Conservation (phyloP, 1,284 basidiomycete genomes). For the Gymnopus androsaceus region DNA sequence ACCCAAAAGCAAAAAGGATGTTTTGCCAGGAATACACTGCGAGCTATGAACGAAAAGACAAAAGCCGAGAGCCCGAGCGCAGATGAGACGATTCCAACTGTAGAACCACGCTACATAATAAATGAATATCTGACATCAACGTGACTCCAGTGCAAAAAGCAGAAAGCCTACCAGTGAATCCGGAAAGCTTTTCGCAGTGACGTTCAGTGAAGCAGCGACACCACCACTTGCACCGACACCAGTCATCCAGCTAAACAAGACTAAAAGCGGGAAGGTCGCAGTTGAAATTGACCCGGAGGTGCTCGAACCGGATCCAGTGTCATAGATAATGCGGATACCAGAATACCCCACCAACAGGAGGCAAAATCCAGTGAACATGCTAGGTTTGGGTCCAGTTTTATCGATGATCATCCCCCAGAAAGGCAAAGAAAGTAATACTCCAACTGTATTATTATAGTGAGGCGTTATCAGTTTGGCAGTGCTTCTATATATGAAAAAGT, state of each 20-base stretch:
- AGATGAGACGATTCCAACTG: slow-evolving; percentile 73
- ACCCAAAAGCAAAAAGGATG: slow-evolving; percentile 67
- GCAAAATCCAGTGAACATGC: slow-evolving; percentile 45
- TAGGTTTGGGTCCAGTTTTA: slow-evolving; percentile 53
- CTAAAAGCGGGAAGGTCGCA: slow-evolving; percentile 42
- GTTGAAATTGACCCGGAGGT: slow-evolving; percentile 25
- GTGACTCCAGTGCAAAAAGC: neutral
- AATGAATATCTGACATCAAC: neutral
- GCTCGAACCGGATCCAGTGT: slow-evolving; percentile 41
- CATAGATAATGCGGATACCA: slow-evolving; percentile 66
- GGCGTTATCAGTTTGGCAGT: neutral
- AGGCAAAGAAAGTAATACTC: slow-evolving; percentile 55
- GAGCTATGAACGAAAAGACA: slow-evolving; percentile 73
- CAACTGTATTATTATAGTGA: slow-evolving; percentile 50
- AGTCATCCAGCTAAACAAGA: slow-evolving; percentile 55
- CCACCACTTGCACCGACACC: slow-evolving; percentile 66
- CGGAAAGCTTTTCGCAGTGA: slow-evolving; percentile 68
- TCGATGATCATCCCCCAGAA: slow-evolving; percentile 70
- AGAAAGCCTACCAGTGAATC: slow-evolving; percentile 45
- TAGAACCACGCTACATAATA: slow-evolving; percentile 57
- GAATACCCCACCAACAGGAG: slow-evolving; percentile 62
- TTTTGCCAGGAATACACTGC: slow-evolving; percentile 70
- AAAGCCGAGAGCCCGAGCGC: slow-evolving; percentile 87
- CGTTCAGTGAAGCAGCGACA: slow-evolving; percentile 55
- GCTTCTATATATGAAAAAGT: slow-evolving; percentile 15